Conservation (phyloP, 2,329 filamentous ascomycete species). For the Lecanicillium sp. region DNA sequence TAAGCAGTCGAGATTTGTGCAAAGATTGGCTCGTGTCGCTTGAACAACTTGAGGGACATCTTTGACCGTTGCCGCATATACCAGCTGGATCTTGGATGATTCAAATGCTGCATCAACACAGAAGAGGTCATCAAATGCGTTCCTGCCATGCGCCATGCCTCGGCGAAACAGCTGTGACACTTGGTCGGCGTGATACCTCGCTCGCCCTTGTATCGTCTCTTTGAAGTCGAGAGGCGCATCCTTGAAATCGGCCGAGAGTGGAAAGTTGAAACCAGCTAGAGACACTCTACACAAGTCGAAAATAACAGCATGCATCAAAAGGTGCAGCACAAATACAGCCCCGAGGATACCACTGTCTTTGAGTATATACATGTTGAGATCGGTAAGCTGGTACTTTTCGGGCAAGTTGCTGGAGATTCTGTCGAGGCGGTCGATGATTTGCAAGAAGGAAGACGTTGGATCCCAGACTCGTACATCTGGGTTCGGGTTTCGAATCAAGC, state of each 20-base stretch:
- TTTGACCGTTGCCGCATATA: conserved; percentile 16
- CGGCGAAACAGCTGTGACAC: conserved; percentile 13
- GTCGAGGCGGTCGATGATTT: conserved; percentile 14
- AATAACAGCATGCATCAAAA: conserved; percentile 16
- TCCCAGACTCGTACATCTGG: conserved; percentile 8
- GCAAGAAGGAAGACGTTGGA: conserved; percentile 2
- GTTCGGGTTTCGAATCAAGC: conserved; percentile 13
- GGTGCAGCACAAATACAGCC: conserved; percentile 16
- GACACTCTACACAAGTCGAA: conserved; percentile 16
- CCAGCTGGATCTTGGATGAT: conserved; percentile 18
- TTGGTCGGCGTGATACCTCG: conserved; percentile 15
- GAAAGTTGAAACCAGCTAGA: conserved; percentile 18
- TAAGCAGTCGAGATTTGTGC: conserved; percentile 13
- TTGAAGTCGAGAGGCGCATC: conserved; percentile 13
- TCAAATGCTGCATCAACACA: conserved; percentile 15
- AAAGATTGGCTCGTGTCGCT: conserved; percentile 14
- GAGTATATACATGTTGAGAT: conserved; percentile 14
- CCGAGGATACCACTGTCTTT: conserved; percentile 13
- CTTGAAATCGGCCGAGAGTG: conserved; percentile 15
- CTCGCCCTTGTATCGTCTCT: conserved; percentile 13
- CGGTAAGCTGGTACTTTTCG: conserved; percentile 13
- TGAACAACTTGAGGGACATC: conserved; percentile 11
- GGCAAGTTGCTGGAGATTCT: conserved; percentile 13
- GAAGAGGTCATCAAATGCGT: conserved; percentile 15
- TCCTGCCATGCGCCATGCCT: conserved; percentile 10